Percentiles rank a stretch among this genome's conserved stretches.
Evolutionary conservation across 23 red algal species (phyloP).

Genomic region (Gracilaria gracilis): DNA sequence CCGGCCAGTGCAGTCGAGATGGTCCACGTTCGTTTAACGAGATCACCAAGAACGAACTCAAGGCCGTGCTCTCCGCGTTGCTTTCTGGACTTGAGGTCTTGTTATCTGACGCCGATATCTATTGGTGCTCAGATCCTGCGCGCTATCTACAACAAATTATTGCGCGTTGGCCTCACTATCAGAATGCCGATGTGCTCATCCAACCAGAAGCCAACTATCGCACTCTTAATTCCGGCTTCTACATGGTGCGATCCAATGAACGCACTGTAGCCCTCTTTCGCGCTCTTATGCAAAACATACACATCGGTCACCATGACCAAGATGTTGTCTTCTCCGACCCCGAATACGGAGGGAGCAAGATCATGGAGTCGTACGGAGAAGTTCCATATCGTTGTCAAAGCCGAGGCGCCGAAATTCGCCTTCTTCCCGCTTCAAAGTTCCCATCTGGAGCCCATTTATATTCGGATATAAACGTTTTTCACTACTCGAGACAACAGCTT

Average conservation of each 20-base stretch:
- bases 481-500: conserved; percentile 14
- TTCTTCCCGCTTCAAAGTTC: conserved; percentile 39
- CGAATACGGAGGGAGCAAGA: conserved; percentile 37
- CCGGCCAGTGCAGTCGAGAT: conserved; percentile 10
- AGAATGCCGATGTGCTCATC: conserved; percentile 48
- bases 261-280: conserved; percentile 31
- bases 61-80: conserved; percentile 40
- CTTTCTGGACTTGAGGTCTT: conserved; percentile 51
- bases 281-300: conserved; percentile 24
- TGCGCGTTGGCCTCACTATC: not conserved
- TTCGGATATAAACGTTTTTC: conserved; percentile 25
- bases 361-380: not conserved
- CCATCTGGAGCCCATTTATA: conserved; percentile 43
- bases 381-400: conserved; percentile 57
- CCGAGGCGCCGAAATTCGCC: conserved; percentile 44
- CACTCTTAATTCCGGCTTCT: conserved; percentile 60
- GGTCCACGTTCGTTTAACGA: conserved; percentile 29
- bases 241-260: conserved; percentile 36
- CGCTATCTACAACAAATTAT: conserved; percentile 6
- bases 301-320: conserved; percentile 58
- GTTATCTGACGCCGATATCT: conserved; percentile 60
- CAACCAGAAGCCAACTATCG: conserved; percentile 60
- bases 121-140: conserved; percentile 47
- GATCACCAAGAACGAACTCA: conserved; percentile 55
- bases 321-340: conserved; percentile 59